Conservation (phyloP, 2,329 filamentous ascomycete genomes). For the Sporothrix brunneoviolacea region DNA sequence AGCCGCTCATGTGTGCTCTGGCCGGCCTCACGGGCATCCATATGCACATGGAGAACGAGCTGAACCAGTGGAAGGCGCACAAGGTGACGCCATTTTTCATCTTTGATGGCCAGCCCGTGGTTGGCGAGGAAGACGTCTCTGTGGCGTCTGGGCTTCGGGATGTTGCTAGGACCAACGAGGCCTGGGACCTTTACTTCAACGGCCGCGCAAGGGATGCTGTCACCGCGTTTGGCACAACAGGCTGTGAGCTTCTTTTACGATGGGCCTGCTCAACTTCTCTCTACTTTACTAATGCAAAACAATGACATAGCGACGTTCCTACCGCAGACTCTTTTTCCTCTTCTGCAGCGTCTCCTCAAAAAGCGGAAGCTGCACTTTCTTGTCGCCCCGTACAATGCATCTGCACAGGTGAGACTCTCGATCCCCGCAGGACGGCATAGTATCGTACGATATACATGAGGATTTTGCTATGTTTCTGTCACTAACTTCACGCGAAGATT, state of each 20-base stretch:
- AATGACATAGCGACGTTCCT: conserved; percentile 56
- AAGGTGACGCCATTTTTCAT: conserved; percentile 78
- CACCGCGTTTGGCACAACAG: conserved; percentile 72
- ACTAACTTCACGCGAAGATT: conserved; percentile 58
- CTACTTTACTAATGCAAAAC: conserved; percentile 20
- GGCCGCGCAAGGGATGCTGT: conserved; percentile 76
- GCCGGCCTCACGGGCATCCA: conserved; percentile 80
- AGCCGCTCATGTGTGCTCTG: conserved; percentile 83
- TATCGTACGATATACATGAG: too few relatives aligned
- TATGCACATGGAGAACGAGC: conserved; percentile 66
- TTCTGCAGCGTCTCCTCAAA: conserved; percentile 68
- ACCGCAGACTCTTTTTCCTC: conserved; percentile 65
- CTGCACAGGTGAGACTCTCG: conserved; percentile 59
- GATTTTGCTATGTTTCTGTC: too few relatives aligned
- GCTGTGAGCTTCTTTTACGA: conserved; percentile 1
- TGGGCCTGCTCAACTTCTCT: conserved; percentile 7
- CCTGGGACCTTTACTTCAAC: conserved; percentile 82
- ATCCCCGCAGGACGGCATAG: too few relatives aligned
- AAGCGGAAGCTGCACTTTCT: conserved; percentile 66
- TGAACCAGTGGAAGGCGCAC: conserved; percentile 63
- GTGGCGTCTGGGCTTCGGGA: conserved; percentile 59
- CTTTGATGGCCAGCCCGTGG: conserved; percentile 80
- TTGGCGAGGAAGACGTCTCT: conserved; percentile 65
- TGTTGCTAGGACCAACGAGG: conserved; percentile 64
- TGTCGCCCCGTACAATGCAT: conserved; percentile 81